Conservation (phyloP, 495 filamentous ascomycete species). For the Trichoderma erinaceum region DNA sequence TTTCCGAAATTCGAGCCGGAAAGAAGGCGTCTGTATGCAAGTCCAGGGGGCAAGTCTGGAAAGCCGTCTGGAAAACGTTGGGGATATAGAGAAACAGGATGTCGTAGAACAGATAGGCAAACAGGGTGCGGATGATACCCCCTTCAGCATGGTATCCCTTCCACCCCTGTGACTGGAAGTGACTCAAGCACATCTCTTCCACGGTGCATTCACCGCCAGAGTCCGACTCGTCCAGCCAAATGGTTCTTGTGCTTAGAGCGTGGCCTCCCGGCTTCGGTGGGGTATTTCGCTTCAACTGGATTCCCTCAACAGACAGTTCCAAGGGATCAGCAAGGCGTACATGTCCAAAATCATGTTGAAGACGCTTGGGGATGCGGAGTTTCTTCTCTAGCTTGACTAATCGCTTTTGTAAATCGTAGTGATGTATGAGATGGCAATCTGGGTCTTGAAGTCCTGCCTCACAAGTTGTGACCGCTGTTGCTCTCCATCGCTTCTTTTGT, state of each 20-base stretch:
- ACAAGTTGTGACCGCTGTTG: conserved; percentile 73
- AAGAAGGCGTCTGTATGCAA: conserved; percentile 93
- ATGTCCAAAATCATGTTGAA: conserved; percentile 91
- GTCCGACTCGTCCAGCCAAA: conserved; percentile 75
- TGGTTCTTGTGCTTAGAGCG: conserved; percentile 62
- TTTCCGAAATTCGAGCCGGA: conserved; percentile 73
- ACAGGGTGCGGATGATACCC: conserved; percentile 82
- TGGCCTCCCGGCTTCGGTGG: conserved; percentile 31
- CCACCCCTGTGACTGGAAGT: conserved; percentile 79
- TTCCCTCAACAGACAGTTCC: conserved; percentile 68
- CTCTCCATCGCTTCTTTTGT: conserved; percentile 79
- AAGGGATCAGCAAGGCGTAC: conserved; percentile 66
- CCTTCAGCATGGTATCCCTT: conserved; percentile 93
- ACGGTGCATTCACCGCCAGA: conserved; percentile 66
- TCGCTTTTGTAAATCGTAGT: conserved; percentile 91
- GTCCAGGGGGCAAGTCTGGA: conserved; percentile 89
- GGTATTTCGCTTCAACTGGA: conserved; percentile 60
- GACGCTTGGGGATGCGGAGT: conserved; percentile 74
- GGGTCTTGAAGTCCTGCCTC: conserved; percentile 80
- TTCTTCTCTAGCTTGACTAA: conserved; percentile 81
- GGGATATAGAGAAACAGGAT: conserved; percentile 89
- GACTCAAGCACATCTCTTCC: conserved; percentile 86
- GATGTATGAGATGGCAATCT: conserved; percentile 83
- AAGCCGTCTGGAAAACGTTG: conserved; percentile 93
- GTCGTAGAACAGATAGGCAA: conserved; percentile 89